phyloP scores from a whole-genome alignment of 148 eudicot species.

The Tetragonia tetragonoides region DNA sequence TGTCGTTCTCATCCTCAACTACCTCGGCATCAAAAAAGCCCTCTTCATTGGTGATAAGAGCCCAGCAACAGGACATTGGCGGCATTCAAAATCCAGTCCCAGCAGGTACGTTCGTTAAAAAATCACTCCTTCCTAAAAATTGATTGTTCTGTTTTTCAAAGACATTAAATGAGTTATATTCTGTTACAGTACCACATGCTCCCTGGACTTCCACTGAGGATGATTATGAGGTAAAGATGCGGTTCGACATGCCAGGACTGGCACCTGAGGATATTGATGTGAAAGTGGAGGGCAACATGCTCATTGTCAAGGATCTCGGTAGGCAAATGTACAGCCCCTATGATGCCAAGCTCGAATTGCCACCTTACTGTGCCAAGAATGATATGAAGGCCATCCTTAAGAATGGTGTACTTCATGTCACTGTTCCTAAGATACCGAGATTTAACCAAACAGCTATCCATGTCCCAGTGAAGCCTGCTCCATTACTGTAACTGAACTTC shows the following conservation, averaged over 20 bases:
- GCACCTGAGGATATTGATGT: constrained; percentile 21
- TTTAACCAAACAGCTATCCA: constrained; percentile 3
- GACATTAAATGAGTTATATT: background rate
- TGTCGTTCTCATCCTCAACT: constrained; percentile 18
- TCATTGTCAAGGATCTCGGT: constrained; percentile 16
- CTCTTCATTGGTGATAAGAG: constrained; percentile 25
- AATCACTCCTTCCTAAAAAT: too few relatives aligned
- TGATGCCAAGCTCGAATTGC: constrained; percentile 7
- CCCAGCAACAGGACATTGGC: constrained; percentile 28
- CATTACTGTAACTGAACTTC: background rate
- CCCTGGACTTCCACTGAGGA: constrained; percentile 23
- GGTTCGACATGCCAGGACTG: constrained; percentile 28
- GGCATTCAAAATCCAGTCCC: too few relatives aligned
- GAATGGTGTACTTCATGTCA: constrained; percentile 22
- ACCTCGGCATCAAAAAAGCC: background rate
- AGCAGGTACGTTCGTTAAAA: too few relatives aligned
- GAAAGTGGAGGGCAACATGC: constrained; percentile 15
- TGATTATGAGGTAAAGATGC: constrained; percentile 14
- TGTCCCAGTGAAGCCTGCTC: constrained; percentile 5
- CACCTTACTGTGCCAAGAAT: constrained; percentile 7
- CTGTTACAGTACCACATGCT: constrained; percentile 5
- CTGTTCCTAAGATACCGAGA: constrained; percentile 20
- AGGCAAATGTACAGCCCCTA: constrained; percentile 9
- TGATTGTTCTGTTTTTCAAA: too few relatives aligned
- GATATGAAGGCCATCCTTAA: constrained; percentile 10